phyloP scores from a whole-genome alignment of 768 basidiomycete species.

The Pleurotus eryngii region DNA sequence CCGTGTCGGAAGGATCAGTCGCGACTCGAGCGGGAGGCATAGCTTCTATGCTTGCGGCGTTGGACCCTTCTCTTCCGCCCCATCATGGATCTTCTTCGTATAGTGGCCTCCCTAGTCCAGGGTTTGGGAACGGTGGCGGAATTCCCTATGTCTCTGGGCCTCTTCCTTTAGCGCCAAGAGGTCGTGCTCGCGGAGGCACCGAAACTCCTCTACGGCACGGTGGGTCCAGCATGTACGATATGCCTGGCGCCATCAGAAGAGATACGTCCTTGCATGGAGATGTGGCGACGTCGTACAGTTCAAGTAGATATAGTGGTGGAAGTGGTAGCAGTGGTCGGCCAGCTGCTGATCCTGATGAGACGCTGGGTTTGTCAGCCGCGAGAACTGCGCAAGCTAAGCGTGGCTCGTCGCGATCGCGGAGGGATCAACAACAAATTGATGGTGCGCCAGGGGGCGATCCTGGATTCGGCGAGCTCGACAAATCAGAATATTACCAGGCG shows the following conservation, averaged over 20 bases:
- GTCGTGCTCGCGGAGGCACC: background rate
- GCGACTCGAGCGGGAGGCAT: slow-evolving; percentile 9
- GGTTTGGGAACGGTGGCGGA: background rate
- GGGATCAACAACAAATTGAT: slow-evolving; percentile 1
- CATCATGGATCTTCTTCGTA: slow-evolving; percentile 1
- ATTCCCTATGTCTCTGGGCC: slow-evolving; percentile 5
- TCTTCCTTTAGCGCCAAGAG: slow-evolving; percentile 1
- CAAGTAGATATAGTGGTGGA: background rate
- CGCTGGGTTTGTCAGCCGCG: slow-evolving; percentile 3
- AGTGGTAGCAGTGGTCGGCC: background rate
- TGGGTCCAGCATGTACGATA: slow-evolving; percentile 1
- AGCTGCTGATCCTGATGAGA: background rate
- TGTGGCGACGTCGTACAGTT: background rate
- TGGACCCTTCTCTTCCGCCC: slow-evolving; percentile 22
- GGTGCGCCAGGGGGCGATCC: background rate
- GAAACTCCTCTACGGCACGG: background rate
- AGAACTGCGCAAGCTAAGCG: slow-evolving; percentile 4
- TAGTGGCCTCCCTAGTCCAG: background rate
- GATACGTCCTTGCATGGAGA: slow-evolving; percentile 1
- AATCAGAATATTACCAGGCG: background rate
- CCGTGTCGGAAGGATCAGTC: background rate
- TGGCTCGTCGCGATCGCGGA: background rate
- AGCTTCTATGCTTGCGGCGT: slow-evolving; percentile 18
- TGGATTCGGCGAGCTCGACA: background rate
- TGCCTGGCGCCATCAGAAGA: slow-evolving; percentile 3